These are phyloP conservation scores for Ophiostoma perfectum DNA, from an alignment of 2,329 filamentous ascomycete species.

Conservation along the genomic window DNA sequence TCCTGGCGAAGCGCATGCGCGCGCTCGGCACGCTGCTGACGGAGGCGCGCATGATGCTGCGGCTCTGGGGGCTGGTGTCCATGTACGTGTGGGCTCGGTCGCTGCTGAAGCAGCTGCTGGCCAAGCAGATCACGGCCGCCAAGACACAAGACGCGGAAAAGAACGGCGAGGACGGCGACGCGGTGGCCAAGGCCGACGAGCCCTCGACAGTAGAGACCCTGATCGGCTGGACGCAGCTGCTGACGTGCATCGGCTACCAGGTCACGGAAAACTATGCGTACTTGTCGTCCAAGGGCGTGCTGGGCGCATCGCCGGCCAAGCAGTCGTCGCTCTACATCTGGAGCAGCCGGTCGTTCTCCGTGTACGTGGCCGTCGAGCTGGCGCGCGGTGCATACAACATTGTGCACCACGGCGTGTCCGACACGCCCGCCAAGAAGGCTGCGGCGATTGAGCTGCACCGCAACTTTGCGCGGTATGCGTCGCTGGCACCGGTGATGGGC, in stretches of 20 bases:
- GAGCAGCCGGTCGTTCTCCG: slow-evolving; percentile 75
- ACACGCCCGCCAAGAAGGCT: slow-evolving; percentile 40
- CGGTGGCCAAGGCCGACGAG: slow-evolving; percentile 37
- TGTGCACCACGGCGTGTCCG: slow-evolving; percentile 39
- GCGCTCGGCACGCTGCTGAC: slow-evolving; percentile 60
- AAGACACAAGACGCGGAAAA: background rate
- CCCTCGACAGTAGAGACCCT: slow-evolving; percentile 38
- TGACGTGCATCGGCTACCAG: slow-evolving; percentile 66
- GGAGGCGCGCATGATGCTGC: slow-evolving; percentile 66
- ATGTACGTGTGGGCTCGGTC: slow-evolving; percentile 63
- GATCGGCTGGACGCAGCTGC: slow-evolving; percentile 64
- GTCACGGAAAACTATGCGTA: slow-evolving; percentile 77
- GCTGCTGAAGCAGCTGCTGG: slow-evolving; percentile 36
- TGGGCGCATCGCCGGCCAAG: slow-evolving; percentile 52
- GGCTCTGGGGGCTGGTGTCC: slow-evolving; percentile 71
- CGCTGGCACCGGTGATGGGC: slow-evolving; percentile 75
- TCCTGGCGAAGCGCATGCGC: slow-evolving; percentile 50
- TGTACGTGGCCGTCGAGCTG: slow-evolving; percentile 72
- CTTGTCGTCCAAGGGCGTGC: slow-evolving; percentile 65
- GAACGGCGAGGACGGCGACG: slow-evolving; percentile 37
- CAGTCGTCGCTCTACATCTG: slow-evolving; percentile 60
- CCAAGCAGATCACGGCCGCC: slow-evolving; percentile 29
- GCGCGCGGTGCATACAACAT: slow-evolving; percentile 47
- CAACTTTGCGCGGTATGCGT: slow-evolving; percentile 62
- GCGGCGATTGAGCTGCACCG: slow-evolving; percentile 55